phyloP scores from a whole-genome alignment of 176 grass and related monocot genomes.

The Miscanthus lutarioriparius region DNA sequence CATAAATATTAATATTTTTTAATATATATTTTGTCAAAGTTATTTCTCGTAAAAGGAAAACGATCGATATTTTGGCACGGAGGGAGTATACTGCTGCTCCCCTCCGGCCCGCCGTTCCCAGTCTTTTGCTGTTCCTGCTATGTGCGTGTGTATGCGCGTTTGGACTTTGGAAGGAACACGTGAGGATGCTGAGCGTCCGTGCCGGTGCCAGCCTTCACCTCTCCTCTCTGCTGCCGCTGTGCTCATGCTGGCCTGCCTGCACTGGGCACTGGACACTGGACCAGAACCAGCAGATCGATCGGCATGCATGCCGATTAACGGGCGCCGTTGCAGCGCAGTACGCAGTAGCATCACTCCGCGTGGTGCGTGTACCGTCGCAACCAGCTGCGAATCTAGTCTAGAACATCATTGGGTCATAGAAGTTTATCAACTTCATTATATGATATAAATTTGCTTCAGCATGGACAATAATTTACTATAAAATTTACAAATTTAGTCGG shows the following conservation, averaged over 20 bases:
- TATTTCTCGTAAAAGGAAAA: too few relatives aligned
- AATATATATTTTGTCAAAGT: too few relatives aligned
- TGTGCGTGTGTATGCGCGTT: not conserved
- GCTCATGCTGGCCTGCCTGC: not conserved
- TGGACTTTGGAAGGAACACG: not conserved
- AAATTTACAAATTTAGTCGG: too few relatives aligned
- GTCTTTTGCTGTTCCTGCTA: not conserved
- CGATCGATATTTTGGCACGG: too few relatives aligned
- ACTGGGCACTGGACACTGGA: not conserved
- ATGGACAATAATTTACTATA: too few relatives aligned
- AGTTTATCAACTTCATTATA: too few relatives aligned
- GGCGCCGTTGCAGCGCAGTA: not conserved
- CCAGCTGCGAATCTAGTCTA: too few relatives aligned
- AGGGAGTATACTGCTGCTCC: too few relatives aligned
- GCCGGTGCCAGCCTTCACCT: not conserved
- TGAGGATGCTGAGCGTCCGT: not conserved
- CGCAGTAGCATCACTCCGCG: not conserved
- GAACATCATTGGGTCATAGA: too few relatives aligned
- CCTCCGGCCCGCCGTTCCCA: not conserved
- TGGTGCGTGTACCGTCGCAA: not conserved
- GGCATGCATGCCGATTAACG: conserved; percentile 22
- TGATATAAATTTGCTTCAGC: too few relatives aligned
- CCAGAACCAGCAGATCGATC: not conserved
- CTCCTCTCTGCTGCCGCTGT: not conserved
- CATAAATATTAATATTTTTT: too few relatives aligned